Base-by-base conservation (phyloP, 148 eudicot genomes). In the Rheum nobile region DNA sequence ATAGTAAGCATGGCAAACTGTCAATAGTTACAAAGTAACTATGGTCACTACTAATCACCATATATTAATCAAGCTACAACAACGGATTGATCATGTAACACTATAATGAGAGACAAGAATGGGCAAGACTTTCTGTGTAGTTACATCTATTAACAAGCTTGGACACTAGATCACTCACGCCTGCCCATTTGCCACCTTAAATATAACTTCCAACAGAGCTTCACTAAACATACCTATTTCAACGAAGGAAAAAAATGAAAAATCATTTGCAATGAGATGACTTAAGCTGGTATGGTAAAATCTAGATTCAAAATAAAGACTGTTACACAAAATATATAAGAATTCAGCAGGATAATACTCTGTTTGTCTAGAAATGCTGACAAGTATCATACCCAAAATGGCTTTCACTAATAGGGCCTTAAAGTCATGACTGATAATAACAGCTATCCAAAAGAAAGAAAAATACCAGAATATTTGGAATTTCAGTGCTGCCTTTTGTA, bases 1-100 rank as follows among this genome's bases (percentile, higher is more conserved):
- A 95, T 76, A 95, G 57, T 81, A 95, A 86, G 83, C 99, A 95
- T 19, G 99, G 99, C 85, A 92, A 83, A 84, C 99, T 95, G 88
- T 79, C 67, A 42, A 59, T 61, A 22, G 24, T 65, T 8, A 76
- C 34, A 54, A 42, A 52, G 72, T 39, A 16, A 67, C 46, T 38
- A 37, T 35, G 26, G 43, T 69, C 72, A 69, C 46, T 69, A 37
- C 26, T 6, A 34, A 43, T 26, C 44, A 21, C 54, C 16, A 28
- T 52, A 4, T 3, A 31, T 5, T 32, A 39, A 59, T 12, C 17
- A 43, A 19, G 31, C 44, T 17, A 26, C 67, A 61, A 17, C 11
- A 35, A n/a, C n/a, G 0, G 21, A 17, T 0, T 54, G 28, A 54
- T 54, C 61, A 22, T 54, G 12, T n/a, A 22, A 8, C 61, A 52